These are phyloP conservation scores for Esteya vermicola DNA, from an alignment of 2,329 filamentous ascomycete genomes.

Conservation along the genomic window DNA sequence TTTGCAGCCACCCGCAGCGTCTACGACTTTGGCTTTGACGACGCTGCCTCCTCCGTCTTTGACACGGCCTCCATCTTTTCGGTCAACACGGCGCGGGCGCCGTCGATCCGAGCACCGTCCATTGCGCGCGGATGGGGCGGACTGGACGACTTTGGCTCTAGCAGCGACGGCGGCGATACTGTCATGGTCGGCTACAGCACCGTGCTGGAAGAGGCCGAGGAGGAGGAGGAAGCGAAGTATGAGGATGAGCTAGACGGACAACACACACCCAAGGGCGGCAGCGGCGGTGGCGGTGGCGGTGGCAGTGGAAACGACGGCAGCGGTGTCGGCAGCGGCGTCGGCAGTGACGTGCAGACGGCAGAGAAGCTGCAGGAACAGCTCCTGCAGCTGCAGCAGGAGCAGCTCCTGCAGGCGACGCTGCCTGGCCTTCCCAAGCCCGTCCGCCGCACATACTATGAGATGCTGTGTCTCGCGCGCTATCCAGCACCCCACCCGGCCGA, in stretches of 20 bases:
- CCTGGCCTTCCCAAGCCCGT: not conserved
- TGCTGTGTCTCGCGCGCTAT: conserved; percentile 25
- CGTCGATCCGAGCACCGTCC: conserved; percentile 13
- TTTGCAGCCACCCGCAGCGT: conserved; percentile 32
- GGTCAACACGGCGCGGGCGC: conserved; percentile 4
- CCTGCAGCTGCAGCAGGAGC: not conserved
- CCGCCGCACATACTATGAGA: conserved; percentile 26
- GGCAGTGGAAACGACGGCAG: not conserved
- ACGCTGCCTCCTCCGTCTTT: conserved; percentile 25
- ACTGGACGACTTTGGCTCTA: not conserved
- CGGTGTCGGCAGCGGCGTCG: not conserved
- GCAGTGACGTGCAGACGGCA: not conserved
- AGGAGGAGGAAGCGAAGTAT: conserved; percentile 10
- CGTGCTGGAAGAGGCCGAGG: conserved; percentile 10
- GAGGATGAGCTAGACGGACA: not conserved
- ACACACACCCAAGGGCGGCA: not conserved
- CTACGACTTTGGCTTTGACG: conserved; percentile 32
- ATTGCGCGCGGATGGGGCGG: not conserved
- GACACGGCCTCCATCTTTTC: conserved; percentile 14
- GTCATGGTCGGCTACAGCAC: conserved; percentile 9
- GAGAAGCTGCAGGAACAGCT: not conserved
- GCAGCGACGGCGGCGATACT: conserved; percentile 1
- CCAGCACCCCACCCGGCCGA: conserved; percentile 17
- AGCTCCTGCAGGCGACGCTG: not conserved
- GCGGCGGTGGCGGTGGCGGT: not conserved